Evolutionary conservation across 2,329 filamentous ascomycete genomes (phyloP).

Genomic region (Exophiala sideris): DNA sequence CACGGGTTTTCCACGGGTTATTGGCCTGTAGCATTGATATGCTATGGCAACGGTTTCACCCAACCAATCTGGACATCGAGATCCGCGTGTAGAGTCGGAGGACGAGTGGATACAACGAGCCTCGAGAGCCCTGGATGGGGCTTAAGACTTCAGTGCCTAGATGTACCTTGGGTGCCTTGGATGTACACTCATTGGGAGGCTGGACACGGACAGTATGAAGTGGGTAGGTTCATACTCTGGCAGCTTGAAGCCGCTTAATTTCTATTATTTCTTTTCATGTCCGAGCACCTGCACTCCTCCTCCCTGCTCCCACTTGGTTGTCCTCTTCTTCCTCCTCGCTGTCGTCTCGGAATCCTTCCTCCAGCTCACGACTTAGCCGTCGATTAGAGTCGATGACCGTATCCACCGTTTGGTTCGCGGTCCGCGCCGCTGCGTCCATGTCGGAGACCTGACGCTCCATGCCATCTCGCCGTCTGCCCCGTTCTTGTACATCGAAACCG

Average conservation of each 20-base stretch:
- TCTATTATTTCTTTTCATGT: conserved; percentile 1
- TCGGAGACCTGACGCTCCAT: conserved; percentile 36
- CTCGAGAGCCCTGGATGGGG: too few relatives aligned
- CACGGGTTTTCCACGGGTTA: too few relatives aligned
- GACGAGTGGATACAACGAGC: too few relatives aligned
- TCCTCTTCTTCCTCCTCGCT: conserved; percentile 57
- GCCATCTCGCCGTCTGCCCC: conserved; percentile 37
- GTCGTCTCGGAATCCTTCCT: conserved; percentile 71
- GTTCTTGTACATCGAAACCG: conserved; percentile 51
- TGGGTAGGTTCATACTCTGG: too few relatives aligned
- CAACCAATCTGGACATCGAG: too few relatives aligned
- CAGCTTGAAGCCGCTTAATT: background rate
- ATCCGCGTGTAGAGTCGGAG: too few relatives aligned
- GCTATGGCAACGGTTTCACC: too few relatives aligned
- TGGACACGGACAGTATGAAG: too few relatives aligned
- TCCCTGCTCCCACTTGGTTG: conserved; percentile 24
- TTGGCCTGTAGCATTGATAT: too few relatives aligned
- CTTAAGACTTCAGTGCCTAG: too few relatives aligned
- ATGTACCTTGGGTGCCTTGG: too few relatives aligned
- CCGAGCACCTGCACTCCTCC: background rate
- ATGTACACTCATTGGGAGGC: too few relatives aligned
- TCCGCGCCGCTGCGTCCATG: conserved; percentile 28
- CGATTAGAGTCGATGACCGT: conserved; percentile 44
- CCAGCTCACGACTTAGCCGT: conserved; percentile 74
- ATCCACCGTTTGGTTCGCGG: conserved; percentile 15